These are phyloP conservation scores for Sordariomycetes sp. DNA, from an alignment of 2,329 filamentous ascomycete genomes.

Conservation along the genomic window DNA sequence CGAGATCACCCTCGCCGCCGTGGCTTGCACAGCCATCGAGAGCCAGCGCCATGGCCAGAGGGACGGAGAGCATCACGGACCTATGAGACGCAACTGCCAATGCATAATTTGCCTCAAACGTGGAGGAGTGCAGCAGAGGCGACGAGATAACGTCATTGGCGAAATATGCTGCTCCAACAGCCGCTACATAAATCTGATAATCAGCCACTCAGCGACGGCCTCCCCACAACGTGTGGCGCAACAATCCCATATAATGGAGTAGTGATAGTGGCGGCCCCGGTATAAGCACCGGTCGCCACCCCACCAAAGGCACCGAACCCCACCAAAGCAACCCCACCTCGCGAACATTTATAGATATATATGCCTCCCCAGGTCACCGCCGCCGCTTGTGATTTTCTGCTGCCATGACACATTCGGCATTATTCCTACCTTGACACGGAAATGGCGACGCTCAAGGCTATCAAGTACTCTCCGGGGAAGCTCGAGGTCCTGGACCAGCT, in stretches of 20 bases:
- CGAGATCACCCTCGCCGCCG: too few species aligned
- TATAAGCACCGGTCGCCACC: not conserved
- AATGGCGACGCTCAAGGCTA: slow-evolving; percentile 60
- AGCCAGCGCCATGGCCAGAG: not conserved
- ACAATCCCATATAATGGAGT: not conserved
- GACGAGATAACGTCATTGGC: not conserved
- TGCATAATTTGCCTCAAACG: not conserved
- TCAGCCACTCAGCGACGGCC: not conserved
- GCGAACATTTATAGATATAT: not conserved
- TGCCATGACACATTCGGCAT: not conserved
- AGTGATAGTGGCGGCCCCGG: not conserved
- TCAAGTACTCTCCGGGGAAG: slow-evolving; percentile 62
- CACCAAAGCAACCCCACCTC: not conserved
- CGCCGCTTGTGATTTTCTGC: not conserved
- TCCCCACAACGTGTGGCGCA: not conserved
- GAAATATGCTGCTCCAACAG: not conserved
- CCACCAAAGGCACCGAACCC: too few species aligned
- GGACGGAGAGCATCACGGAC: not conserved
- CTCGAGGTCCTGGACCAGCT: slow-evolving; percentile 76
- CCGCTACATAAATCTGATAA: not conserved
- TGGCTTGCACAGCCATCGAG: too few species aligned
- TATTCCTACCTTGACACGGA: not conserved
- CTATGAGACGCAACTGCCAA: not conserved
- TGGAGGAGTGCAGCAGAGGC: not conserved
- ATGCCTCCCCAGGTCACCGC: not conserved